A percentile compares a stretch with the other conserved stretches of the same genome.
Evolutionary conservation across 129 eudicot species (phyloP).

Genomic region (Rutidosis leptorrhynchoides): DNA sequence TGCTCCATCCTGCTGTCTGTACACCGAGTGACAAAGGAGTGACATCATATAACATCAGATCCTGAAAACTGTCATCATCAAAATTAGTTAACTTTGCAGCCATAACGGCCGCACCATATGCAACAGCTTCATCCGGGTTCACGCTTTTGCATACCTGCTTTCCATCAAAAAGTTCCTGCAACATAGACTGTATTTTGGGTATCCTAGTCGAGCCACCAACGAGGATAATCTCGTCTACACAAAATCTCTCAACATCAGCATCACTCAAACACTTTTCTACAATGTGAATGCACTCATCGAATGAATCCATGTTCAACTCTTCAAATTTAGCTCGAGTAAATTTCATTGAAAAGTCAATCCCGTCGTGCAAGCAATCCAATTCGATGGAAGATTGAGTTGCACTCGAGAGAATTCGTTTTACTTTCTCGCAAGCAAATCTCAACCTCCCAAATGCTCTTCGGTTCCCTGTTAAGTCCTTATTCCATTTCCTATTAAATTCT

Average conservation of each 20-base stretch:
- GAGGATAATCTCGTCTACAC: conserved; percentile 22
- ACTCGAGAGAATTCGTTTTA: conserved; percentile 29
- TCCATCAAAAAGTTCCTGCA: conserved; percentile 10
- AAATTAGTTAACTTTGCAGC: conserved; percentile 24
- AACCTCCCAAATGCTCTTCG: conserved; percentile 29
- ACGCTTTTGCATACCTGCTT: conserved; percentile 19
- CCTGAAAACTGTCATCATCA: neutral
- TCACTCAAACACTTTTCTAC: conserved; percentile 18
- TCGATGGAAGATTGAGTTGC: conserved; percentile 20
- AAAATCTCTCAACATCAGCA: conserved; percentile 13
- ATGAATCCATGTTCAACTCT: conserved; percentile 14
- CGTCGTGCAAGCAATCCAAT: conserved; percentile 21
- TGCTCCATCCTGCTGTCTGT: neutral
- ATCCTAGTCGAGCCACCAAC: conserved; percentile 33
- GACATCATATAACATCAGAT: conserved; percentile 14
- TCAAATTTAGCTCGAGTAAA: conserved; percentile 31
- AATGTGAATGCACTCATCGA: conserved; percentile 5
- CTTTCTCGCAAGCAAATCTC: conserved; percentile 28
- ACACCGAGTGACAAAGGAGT: conserved; percentile 25
- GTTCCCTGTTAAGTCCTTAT: conserved; percentile 15
- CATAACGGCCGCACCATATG: conserved; percentile 20
- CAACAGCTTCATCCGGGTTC: conserved; percentile 29
- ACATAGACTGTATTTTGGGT: conserved; percentile 29
- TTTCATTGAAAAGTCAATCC: conserved; percentile 24
- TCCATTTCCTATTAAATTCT: conserved; percentile 24